Evolutionary conservation across 2,329 filamentous ascomycete genomes (phyloP).

Genomic region (Claviceps arundinis): DNA sequence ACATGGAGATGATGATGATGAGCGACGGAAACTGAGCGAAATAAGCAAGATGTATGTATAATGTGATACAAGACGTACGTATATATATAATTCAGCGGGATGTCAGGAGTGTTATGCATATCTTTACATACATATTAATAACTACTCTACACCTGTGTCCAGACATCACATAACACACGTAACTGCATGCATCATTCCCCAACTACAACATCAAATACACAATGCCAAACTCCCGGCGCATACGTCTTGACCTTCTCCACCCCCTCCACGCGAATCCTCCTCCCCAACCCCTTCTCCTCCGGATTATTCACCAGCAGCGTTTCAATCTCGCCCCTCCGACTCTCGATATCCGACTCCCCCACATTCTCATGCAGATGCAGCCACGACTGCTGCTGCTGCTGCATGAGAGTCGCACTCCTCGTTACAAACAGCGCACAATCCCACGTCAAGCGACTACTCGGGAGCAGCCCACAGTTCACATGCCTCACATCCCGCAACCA

Average conservation of each 20-base stretch:
- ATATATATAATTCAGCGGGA: too few species aligned
- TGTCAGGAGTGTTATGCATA: too few species aligned
- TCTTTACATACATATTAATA: background rate
- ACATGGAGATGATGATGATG: too few species aligned
- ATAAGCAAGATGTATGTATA: too few species aligned
- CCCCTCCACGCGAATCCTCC: slow-evolving; percentile 32
- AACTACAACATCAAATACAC: slow-evolving; percentile 52
- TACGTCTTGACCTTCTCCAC: slow-evolving; percentile 57
- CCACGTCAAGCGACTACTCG: slow-evolving; percentile 44
- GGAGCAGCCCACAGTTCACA: slow-evolving; percentile 51
- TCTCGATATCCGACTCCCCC: slow-evolving; percentile 37
- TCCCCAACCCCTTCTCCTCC: slow-evolving; percentile 7
- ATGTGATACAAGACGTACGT: too few species aligned
- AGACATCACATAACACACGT: background rate
- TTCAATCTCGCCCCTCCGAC: slow-evolving; percentile 33
- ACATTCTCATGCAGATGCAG: slow-evolving; percentile 57
- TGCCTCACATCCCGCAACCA: slow-evolving; percentile 31
- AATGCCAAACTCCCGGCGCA: slow-evolving; percentile 56
- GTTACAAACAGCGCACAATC: slow-evolving; percentile 21
- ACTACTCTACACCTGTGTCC: background rate
- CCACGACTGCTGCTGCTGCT: slow-evolving; percentile 34
- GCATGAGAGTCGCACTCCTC: slow-evolving; percentile 19
- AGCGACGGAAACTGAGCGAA: too few species aligned
- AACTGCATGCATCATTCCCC: slow-evolving; percentile 11
- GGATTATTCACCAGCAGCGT: slow-evolving; percentile 28